A percentile compares a stretch with the other conserved stretches of the same genome.
phyloP scores from a whole-genome alignment of 139 green algal species.

The Dunaliella sp. region DNA sequence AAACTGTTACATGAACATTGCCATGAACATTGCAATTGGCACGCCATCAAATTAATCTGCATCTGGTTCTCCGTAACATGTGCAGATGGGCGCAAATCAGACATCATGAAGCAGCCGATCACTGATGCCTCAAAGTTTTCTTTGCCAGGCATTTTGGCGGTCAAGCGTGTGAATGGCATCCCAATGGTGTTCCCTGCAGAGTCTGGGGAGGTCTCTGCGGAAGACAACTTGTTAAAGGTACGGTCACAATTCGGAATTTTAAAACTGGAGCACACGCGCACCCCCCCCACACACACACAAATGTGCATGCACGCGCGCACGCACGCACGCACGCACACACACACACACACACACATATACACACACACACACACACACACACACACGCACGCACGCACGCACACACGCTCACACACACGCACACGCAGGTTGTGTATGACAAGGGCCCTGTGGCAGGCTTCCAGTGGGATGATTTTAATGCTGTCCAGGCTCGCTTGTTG shows the following conservation, averaged over 20 bases:
- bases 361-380: no score
- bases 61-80: no score
- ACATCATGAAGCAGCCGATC: slow-evolving; percentile 84
- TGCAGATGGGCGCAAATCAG: slow-evolving; percentile 47
- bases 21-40: no score
- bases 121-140: slow-evolving; percentile 69
- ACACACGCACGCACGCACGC: no score
- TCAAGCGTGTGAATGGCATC: slow-evolving; percentile 74
- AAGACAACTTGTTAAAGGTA: slow-evolving; percentile 69
- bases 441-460: slow-evolving; percentile 50
- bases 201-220: slow-evolving; percentile 47
- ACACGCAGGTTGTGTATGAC: slow-evolving; percentile 71
- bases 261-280: no score
- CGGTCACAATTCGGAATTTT: background rate
- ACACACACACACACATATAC: no score
- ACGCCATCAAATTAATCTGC: no score
- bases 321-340: background rate
- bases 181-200: slow-evolving; percentile 77
- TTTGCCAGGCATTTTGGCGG: slow-evolving; percentile 73
- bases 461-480: slow-evolving; percentile 74
- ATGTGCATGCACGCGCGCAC: background rate
- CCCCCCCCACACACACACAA: no score
- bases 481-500: slow-evolving; percentile 52
- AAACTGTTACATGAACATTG: no score
- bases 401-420: no score